Conservation (phyloP, 257 asterid species). For the Galeopsis tetrahit region DNA sequence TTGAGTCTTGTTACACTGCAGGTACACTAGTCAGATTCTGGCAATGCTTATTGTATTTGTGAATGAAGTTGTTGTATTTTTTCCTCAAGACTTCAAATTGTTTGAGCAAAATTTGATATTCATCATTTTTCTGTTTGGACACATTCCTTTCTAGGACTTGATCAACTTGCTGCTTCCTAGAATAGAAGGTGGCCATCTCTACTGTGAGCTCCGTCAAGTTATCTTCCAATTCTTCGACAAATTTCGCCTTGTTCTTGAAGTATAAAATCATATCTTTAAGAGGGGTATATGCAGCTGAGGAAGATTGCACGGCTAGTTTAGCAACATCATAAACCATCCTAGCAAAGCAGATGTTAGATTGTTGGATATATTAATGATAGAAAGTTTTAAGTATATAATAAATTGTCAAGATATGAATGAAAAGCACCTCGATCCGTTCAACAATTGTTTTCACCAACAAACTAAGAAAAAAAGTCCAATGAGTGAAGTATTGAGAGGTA, state of each 20-base stretch:
- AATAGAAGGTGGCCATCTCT: background rate
- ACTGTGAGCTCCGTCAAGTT: conserved; percentile 1
- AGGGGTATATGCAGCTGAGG: conserved; percentile 5
- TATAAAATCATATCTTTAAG: background rate
- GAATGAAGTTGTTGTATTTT: background rate
- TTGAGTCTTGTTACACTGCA: conserved; percentile 4
- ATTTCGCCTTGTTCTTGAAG: conserved; percentile 14
- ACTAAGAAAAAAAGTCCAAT: too few species aligned
- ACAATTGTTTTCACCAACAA: too few species aligned
- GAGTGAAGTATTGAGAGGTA: too few species aligned
- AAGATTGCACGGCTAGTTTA: background rate
- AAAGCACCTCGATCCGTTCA: too few species aligned
- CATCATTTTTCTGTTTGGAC: conserved; percentile 13
- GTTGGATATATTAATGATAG: too few species aligned
- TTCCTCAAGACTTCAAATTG: background rate
- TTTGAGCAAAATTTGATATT: background rate
- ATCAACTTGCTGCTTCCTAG: conserved; percentile 23
- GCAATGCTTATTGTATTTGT: background rate
- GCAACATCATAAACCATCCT: conserved; percentile 20
- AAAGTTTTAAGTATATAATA: too few species aligned
- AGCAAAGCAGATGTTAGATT: background rate
- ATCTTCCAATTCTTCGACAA: conserved; percentile 5
- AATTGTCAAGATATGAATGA: too few species aligned
- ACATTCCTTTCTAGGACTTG: background rate
- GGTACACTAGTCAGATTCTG: too few species aligned